Conservation (phyloP, 2,329 filamentous ascomycete genomes). For the Aspergillus japonicus region DNA sequence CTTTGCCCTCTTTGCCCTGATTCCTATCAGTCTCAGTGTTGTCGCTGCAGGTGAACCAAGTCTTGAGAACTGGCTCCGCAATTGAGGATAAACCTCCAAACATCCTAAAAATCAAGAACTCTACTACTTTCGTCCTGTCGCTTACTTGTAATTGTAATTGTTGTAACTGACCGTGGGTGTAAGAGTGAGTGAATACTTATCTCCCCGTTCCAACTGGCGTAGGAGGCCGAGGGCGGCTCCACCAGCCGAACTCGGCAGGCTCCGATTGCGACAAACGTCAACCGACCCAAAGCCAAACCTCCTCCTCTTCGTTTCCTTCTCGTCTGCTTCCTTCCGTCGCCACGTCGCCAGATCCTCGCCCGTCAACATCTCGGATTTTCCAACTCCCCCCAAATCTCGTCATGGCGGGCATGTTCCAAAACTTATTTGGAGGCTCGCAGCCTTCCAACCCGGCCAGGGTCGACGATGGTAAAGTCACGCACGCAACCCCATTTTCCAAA, state of each 20-base stretch:
- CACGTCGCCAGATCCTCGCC: conserved; percentile 19
- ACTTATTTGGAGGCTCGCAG: conserved; percentile 39
- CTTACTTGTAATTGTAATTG: not conserved
- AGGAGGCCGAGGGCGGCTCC: conserved; percentile 15
- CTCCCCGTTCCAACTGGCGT: not conserved
- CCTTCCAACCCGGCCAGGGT: conserved; percentile 29
- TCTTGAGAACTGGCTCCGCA: conserved; percentile 1
- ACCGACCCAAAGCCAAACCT: conserved; percentile 17
- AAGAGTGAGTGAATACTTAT: too few relatives aligned
- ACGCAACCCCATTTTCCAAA: not conserved
- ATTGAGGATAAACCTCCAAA: not conserved
- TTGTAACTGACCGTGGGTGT: too few relatives aligned
- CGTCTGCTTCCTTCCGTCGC: conserved; percentile 16
- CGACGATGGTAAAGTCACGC: conserved; percentile 36
- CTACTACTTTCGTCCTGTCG: not conserved
- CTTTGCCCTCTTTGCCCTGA: conserved; percentile 10
- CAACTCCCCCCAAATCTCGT: conserved; percentile 21
- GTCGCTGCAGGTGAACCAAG: not conserved
- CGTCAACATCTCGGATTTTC: conserved; percentile 2
- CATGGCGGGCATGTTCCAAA: conserved; percentile 43
- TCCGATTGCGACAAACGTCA: conserved; percentile 27
- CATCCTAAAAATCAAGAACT: too few relatives aligned
- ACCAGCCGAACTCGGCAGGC: conserved; percentile 13
- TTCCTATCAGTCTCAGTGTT: not conserved
- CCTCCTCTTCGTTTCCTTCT: conserved; percentile 15